Percentiles rank a stretch among this genome's conserved stretches.
phyloP scores from a whole-genome alignment of 108 stramenopile genomes.

The Hondaea fermentalgiana region DNA sequence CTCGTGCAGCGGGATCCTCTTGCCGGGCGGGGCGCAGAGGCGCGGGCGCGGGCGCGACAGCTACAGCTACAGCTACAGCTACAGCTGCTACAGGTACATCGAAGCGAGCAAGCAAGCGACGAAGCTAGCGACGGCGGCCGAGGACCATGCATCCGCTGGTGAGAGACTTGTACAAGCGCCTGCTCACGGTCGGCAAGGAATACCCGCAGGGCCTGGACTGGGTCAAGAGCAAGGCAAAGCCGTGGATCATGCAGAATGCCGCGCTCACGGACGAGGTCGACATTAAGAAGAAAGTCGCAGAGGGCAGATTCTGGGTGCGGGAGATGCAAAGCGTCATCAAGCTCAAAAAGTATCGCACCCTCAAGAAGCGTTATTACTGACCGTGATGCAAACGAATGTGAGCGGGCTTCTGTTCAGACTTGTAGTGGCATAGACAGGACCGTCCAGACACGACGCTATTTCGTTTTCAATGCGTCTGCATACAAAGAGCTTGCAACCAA shows the following conservation, averaged over 20 bases:
- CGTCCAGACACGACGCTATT: neutral
- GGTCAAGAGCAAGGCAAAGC: slow-evolving; percentile 69
- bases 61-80: too few relatives aligned
- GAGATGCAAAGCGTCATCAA: slow-evolving; percentile 68
- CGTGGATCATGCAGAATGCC: slow-evolving; percentile 48
- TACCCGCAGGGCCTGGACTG: slow-evolving; percentile 76
- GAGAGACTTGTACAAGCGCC: slow-evolving; percentile 78
- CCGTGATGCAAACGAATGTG: too few relatives aligned
- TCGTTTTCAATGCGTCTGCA: too few relatives aligned
- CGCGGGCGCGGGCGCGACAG: too few relatives aligned
- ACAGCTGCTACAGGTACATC: too few relatives aligned
- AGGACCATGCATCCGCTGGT: slow-evolving; percentile 69
- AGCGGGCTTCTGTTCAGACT: neutral
- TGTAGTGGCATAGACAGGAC: neutral
- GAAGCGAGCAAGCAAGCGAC: too few relatives aligned
- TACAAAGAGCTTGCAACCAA: too few relatives aligned
- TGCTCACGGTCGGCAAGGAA: slow-evolving; percentile 65
- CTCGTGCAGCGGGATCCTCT: too few relatives aligned
- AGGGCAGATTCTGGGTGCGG: slow-evolving; percentile 66
- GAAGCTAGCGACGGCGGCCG: too few relatives aligned
- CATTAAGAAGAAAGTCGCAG: slow-evolving; percentile 67
- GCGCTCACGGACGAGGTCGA: slow-evolving; percentile 61
- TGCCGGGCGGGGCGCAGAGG: too few relatives aligned
- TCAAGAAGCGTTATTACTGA: slow-evolving; percentile 29
- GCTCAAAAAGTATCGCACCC: slow-evolving; percentile 63